Base-by-base conservation (phyloP, 306 rosid species). In the Datisca glomerata region DNA sequence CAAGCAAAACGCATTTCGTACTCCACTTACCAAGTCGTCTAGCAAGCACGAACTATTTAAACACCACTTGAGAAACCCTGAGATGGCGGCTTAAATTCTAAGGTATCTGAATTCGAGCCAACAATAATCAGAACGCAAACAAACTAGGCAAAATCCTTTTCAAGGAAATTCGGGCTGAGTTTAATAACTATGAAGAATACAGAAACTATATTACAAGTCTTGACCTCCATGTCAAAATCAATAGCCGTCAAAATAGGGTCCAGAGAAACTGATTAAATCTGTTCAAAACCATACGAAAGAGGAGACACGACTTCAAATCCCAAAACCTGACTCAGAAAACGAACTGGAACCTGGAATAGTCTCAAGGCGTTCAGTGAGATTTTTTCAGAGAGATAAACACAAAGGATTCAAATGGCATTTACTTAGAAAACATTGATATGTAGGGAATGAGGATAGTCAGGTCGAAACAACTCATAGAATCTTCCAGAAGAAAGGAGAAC, bases 1-100 rank as follows among this genome's bases (percentile, higher is more conserved):
- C 41, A 43, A 39, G 33, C 35, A 17, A 47, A 20, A 31, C 43
- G 22, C 24, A 42, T 57, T 45, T 22, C 45, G 33, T 24, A 58
- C 60, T 39, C 42, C 29, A 22, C 60, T 51, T 55, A 61, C 58
- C 24, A 47, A 55, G 51, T 41, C 45, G 57, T 16, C 14, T 12
- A 29, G n/a, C n/a, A 31, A 31, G 36, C 9, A 31, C 13, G n/a
- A 4, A 31, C 36, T 31, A 31, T 31, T 11, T 7, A 31, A 3
- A 12, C 36, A 4, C 33, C 3, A 22, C 36, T 31, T 3, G 10
- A 31, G 36, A 18, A 55, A 25, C 60, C 42, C 47, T 52, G 27
- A 36, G 24, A 32, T 12, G 4, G 42, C n/a, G 5, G 32, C 24
- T 8, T 41, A 31, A 31, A 1, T 31, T 9, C 10, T 11, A 31